Conservation (phyloP, 768 basidiomycete genomes). For the Chalciporus pseudorubinellus region DNA sequence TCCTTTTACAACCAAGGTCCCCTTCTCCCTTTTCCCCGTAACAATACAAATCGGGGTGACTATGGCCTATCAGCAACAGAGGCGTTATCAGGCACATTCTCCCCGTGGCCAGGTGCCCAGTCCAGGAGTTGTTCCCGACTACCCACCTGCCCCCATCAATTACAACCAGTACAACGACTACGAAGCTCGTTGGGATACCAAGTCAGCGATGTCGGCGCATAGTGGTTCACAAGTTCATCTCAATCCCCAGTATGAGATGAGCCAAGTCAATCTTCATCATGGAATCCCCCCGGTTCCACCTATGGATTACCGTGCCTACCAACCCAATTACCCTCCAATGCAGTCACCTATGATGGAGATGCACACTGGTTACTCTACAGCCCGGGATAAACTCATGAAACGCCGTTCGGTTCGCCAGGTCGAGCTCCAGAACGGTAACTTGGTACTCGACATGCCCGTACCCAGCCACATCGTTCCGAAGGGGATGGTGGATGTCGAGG, state of each 20-base stretch:
- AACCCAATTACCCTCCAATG: conserved; percentile 59
- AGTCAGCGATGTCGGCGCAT: conserved; percentile 62
- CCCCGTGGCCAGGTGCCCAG: conserved; percentile 27
- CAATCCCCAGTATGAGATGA: conserved; percentile 59
- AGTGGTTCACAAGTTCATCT: conserved; percentile 74
- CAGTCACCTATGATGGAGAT: conserved; percentile 46
- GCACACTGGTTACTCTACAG: conserved; percentile 61
- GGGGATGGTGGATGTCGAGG: conserved; percentile 59
- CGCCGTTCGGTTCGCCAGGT: conserved; percentile 77
- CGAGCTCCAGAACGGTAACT: conserved; percentile 76
- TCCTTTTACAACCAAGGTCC: not conserved
- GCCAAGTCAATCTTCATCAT: conserved; percentile 39
- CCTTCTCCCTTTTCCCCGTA: not conserved
- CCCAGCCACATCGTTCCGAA: conserved; percentile 77
- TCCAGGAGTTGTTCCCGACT: conserved; percentile 36
- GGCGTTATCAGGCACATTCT: conserved; percentile 42
- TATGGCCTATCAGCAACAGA: conserved; percentile 59
- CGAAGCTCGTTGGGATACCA: conserved; percentile 46
- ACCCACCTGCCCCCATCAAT: conserved; percentile 30
- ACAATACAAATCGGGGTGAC: not conserved
- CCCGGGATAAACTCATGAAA: conserved; percentile 80
- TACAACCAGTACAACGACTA: conserved; percentile 45
- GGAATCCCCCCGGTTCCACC: conserved; percentile 52
- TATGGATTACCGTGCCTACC: conserved; percentile 43
- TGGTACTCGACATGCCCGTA: conserved; percentile 81